phyloP scores from a whole-genome alignment of 257 asterid species.

The Solanum bulbocastanum region DNA sequence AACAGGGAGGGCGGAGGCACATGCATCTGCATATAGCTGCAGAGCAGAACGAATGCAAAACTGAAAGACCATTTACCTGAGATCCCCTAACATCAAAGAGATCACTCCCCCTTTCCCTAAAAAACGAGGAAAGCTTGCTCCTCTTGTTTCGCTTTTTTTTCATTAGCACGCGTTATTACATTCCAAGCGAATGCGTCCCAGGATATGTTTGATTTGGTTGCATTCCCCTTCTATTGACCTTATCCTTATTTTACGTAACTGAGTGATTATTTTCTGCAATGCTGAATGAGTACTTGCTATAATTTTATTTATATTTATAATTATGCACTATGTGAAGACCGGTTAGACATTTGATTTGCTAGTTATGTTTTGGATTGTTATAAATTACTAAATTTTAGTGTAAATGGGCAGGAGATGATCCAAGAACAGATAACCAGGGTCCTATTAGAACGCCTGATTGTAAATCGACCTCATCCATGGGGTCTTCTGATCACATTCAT shows the following conservation, averaged over 20 bases:
- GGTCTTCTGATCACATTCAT: slow-evolving; percentile 82
- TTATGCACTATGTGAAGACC: background rate
- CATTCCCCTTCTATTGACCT: background rate
- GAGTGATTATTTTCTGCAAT: background rate
- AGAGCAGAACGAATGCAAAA: background rate
- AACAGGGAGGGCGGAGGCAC: background rate
- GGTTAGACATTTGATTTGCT: background rate
- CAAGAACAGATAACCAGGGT: slow-evolving; percentile 97
- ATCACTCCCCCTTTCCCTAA: background rate
- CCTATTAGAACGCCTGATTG: slow-evolving; percentile 72
- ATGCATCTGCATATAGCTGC: background rate
- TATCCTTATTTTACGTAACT: background rate
- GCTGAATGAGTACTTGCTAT: background rate
- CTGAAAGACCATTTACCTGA: background rate
- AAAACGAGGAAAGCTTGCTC: background rate
- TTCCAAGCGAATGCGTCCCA: background rate
- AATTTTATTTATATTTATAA: background rate
- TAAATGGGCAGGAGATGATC: slow-evolving; percentile 60
- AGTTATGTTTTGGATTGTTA: background rate
- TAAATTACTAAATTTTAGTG: background rate
- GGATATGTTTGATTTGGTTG: background rate
- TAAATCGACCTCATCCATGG: slow-evolving; percentile 96
- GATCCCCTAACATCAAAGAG: background rate
- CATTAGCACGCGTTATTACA: background rate
- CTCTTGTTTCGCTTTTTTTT: background rate